A percentile compares a stretch with the other conserved stretches of the same genome.
phyloP scores from a whole-genome alignment of 73 alveolate species.

The Breviolum minutum region DNA sequence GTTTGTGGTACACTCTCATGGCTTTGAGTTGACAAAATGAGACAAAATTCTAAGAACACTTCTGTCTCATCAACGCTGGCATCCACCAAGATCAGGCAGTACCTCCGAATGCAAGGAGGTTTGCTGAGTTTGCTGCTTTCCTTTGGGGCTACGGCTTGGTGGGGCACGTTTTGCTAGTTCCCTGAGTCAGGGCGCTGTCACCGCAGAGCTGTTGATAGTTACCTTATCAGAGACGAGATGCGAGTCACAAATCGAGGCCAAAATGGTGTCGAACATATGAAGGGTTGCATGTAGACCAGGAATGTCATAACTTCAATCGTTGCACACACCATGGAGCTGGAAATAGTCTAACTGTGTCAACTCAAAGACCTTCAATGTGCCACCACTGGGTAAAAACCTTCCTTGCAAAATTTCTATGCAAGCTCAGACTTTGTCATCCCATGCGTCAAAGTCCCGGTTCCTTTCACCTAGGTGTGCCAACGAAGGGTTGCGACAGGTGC shows the following conservation, averaged over 20 bases:
- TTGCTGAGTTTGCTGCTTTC: not conserved
- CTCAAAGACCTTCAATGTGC: not conserved
- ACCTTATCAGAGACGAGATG: not conserved
- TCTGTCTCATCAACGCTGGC: conserved; percentile 59
- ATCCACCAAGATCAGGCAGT: conserved; percentile 91
- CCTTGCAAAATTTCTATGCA: too few species aligned
- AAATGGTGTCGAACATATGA: too few species aligned
- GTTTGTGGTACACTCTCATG: not conserved
- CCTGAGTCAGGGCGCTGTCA: conserved; percentile 60
- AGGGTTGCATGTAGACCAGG: too few species aligned
- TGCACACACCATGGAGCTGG: too few species aligned
- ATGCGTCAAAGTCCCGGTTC: not conserved
- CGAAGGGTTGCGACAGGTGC: conserved; percentile 78
- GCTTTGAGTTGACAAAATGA: not conserved
- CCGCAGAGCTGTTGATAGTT: conserved; percentile 90
- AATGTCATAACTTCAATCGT: too few species aligned
- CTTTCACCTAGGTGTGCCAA: not conserved
- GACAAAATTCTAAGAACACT: not conserved
- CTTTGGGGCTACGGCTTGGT: too few species aligned
- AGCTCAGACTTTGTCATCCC: too few species aligned
- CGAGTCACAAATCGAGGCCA: not conserved
- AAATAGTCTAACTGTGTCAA: not conserved
- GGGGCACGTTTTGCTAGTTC: conserved; percentile 87
- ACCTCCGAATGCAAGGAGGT: conserved; percentile 12
- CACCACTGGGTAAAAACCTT: too few species aligned